A percentile compares a stretch with the other conserved stretches of the same genome.
Conservation (phyloP, 805 yeast genomes). For the Wickerhamiella vanderwaltii region DNA sequence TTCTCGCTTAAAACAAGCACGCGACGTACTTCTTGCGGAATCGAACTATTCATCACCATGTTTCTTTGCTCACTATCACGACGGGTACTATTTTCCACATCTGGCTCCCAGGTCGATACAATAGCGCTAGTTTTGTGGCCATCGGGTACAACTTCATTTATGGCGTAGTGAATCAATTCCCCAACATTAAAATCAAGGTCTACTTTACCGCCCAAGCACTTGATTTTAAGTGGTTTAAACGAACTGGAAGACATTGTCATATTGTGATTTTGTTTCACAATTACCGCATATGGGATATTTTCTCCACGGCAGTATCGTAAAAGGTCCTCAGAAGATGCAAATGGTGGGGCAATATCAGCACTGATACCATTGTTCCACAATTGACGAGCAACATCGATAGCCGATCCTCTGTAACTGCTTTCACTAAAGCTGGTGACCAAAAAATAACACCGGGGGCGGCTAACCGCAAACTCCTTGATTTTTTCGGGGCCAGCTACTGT, state of each 20-base stretch:
- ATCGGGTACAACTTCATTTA: constrained; percentile 1
- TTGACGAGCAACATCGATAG: constrained; percentile 47
- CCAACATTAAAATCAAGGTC: constrained; percentile 66
- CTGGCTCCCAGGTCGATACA: constrained; percentile 16
- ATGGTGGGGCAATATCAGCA: constrained; percentile 45
- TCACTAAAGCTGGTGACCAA: constrained; percentile 58
- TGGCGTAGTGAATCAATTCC: constrained; percentile 41
- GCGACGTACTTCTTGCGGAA: constrained; percentile 1
- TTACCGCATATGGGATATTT: constrained; percentile 64
- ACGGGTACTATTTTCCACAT: constrained; percentile 1
- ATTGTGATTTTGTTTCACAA: constrained; percentile 56
- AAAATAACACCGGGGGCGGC: constrained; percentile 63
- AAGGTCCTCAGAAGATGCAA: constrained; percentile 47
- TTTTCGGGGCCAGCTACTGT: constrained; percentile 18
- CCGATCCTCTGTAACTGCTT: constrained; percentile 43
- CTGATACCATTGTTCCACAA: constrained; percentile 72
- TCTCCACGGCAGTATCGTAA: constrained; percentile 49
- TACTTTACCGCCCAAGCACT: constrained; percentile 37
- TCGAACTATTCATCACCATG: no score
- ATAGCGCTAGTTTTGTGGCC: constrained; percentile 1
- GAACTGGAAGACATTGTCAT: constrained; percentile 31
- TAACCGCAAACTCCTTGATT: not conserved
- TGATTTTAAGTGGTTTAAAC: constrained; percentile 65
- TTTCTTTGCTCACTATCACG: constrained; percentile 5
- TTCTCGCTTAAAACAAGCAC: constrained; percentile 62